Conservation (phyloP, 2,329 filamentous ascomycete genomes). For the Claviceps africana region DNA sequence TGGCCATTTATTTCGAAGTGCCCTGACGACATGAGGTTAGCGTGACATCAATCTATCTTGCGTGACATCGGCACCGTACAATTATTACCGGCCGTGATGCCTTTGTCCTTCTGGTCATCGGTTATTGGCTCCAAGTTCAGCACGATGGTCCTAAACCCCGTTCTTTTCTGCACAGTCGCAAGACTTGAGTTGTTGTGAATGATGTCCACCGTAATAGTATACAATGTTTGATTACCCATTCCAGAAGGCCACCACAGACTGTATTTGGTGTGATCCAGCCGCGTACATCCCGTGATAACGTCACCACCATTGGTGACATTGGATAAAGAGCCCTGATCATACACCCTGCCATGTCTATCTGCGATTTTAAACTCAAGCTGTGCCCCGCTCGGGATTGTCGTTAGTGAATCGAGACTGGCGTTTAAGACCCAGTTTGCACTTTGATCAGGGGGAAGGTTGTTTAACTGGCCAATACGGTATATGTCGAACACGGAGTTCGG, state of each 20-base stretch:
- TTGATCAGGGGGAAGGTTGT: slow-evolving; percentile 44
- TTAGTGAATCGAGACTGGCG: slow-evolving; percentile 44
- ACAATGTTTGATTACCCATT: slow-evolving; percentile 42
- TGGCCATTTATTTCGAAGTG: slow-evolving; percentile 53
- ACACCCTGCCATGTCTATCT: slow-evolving; percentile 24
- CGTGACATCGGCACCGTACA: slow-evolving; percentile 12
- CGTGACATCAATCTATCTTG: neutral
- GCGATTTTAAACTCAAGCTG: slow-evolving; percentile 31
- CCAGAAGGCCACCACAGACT: slow-evolving; percentile 48
- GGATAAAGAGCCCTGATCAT: slow-evolving; percentile 12
- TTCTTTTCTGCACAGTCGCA: slow-evolving; percentile 31
- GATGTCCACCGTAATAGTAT: slow-evolving; percentile 38
- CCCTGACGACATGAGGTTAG: slow-evolving; percentile 18
- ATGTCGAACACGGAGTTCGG: slow-evolving; percentile 43
- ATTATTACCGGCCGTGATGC: slow-evolving; percentile 28
- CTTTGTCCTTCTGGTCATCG: slow-evolving; percentile 34
- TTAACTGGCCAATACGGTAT: slow-evolving; percentile 43
- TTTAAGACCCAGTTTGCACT: slow-evolving; percentile 44
- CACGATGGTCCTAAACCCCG: slow-evolving; percentile 49
- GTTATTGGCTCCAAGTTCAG: slow-evolving; percentile 41
- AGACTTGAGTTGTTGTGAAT: slow-evolving; percentile 20
- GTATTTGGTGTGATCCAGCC: slow-evolving; percentile 28
- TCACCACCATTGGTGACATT: slow-evolving; percentile 26
- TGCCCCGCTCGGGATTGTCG: slow-evolving; percentile 27
- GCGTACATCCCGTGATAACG: slow-evolving; percentile 33